A percentile compares a stretch with the other conserved stretches of the same genome.
These are phyloP conservation scores for Pseudocercospora pini-densiflorae DNA, from an alignment of 2,329 filamentous ascomycete genomes.

Conservation along the genomic window DNA sequence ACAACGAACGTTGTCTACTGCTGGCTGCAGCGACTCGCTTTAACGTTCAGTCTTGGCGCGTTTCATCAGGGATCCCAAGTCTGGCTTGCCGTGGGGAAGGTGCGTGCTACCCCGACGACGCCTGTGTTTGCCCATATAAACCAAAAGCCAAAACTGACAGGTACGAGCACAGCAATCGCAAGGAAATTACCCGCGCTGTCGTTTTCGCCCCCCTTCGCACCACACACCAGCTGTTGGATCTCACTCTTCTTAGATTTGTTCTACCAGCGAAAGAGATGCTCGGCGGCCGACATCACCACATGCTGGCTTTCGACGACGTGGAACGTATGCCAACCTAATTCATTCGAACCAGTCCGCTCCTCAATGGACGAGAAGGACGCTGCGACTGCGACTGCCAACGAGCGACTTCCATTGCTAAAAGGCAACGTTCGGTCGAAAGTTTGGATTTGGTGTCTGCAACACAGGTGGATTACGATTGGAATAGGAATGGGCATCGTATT, in stretches of 20 bases:
- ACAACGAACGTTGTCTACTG: background rate
- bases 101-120: slow-evolving; percentile 1
- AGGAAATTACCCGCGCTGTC: background rate
- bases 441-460: slow-evolving; percentile 27
- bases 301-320: slow-evolving; percentile 5
- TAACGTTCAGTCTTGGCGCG: slow-evolving; percentile 3
- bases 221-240: background rate
- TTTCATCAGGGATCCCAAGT: background rate
- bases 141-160: background rate
- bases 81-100: slow-evolving; percentile 4
- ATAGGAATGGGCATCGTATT: slow-evolving; percentile 32
- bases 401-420: slow-evolving; percentile 17
- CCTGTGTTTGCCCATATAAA: background rate
- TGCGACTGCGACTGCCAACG: slow-evolving; percentile 17
- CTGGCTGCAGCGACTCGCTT: background rate
- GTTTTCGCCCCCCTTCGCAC: background rate
- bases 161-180: slow-evolving; percentile 11
- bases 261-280: background rate
- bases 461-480: slow-evolving; percentile 32
- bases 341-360: slow-evolving; percentile 10
- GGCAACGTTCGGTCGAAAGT: slow-evolving; percentile 18
- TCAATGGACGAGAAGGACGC: slow-evolving; percentile 26
- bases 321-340: slow-evolving; percentile 11
- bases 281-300: slow-evolving; percentile 10
- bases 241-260: background rate